phyloP scores from a whole-genome alignment of 2,329 filamentous ascomycete species.

The Colletotrichum lini region DNA sequence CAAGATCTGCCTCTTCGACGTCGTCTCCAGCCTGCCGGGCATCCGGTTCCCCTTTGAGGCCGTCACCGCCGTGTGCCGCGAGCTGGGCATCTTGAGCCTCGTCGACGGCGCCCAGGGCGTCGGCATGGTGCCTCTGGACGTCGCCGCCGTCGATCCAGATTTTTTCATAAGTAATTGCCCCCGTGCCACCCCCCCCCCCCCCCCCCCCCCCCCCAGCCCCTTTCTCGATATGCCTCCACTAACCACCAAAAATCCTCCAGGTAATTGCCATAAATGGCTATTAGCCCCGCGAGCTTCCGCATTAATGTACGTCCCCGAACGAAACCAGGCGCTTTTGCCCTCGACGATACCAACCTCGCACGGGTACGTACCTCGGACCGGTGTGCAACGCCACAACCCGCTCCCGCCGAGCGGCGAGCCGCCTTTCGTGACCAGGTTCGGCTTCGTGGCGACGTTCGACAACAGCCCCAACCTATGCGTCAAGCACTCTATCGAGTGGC shows the following conservation, averaged over 20 bases:
- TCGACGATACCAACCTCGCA: slow-evolving; percentile 85
- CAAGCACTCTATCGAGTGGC: slow-evolving; percentile 79
- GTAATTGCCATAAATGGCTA: slow-evolving; percentile 93
- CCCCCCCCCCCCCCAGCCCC: no score
- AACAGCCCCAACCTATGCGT: slow-evolving; percentile 80
- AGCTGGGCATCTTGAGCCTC: slow-evolving; percentile 78
- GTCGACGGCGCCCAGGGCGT: slow-evolving; percentile 90
- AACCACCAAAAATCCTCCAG: no score
- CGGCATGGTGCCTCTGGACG: slow-evolving; percentile 82
- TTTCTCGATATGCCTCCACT: no score
- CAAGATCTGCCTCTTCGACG: slow-evolving; percentile 82
- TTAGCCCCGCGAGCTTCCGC: slow-evolving; percentile 85
- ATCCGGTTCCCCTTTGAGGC: slow-evolving; percentile 84
- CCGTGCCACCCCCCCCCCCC: no score
- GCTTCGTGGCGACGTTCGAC: slow-evolving; percentile 84
- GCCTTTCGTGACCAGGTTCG: slow-evolving; percentile 78
- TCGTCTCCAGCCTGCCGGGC: slow-evolving; percentile 83
- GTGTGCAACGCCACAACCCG: slow-evolving; percentile 52
- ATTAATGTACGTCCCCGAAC: slow-evolving; percentile 81
- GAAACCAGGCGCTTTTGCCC: slow-evolving; percentile 89
- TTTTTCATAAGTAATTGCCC: slow-evolving; percentile 74
- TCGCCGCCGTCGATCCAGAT: slow-evolving; percentile 79
- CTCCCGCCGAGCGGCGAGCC: slow-evolving; percentile 64
- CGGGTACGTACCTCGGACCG: slow-evolving; percentile 72
- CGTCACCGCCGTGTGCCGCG: slow-evolving; percentile 74